phyloP scores from a whole-genome alignment of 2,329 filamentous ascomycete genomes.

The Trichoderma koningii region DNA sequence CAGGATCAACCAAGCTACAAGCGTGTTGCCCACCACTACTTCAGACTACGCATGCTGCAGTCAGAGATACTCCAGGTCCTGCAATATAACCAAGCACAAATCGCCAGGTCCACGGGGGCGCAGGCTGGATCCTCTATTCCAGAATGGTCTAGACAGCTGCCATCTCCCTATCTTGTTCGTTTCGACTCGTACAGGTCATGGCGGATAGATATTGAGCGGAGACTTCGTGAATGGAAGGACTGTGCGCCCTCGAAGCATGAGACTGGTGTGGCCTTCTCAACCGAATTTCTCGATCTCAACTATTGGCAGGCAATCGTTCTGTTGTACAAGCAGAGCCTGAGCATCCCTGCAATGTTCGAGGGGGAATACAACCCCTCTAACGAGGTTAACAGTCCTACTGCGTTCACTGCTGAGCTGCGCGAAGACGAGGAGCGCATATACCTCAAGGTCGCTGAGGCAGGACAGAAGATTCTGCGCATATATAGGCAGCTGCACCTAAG shows the following conservation, averaged over 20 bases:
- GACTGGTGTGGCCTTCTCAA: slow-evolving; percentile 85
- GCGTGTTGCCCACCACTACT: slow-evolving; percentile 87
- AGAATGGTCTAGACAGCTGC: slow-evolving; percentile 75
- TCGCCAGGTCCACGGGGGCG: slow-evolving; percentile 66
- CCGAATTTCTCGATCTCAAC: slow-evolving; percentile 89
- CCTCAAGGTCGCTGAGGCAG: slow-evolving; percentile 91
- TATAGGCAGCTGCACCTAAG: slow-evolving; percentile 88
- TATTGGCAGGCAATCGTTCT: slow-evolving; percentile 98
- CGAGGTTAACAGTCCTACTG: slow-evolving; percentile 63
- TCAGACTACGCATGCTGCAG: slow-evolving; percentile 82
- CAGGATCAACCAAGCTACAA: slow-evolving; percentile 77
- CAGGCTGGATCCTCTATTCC: slow-evolving; percentile 63
- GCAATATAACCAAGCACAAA: slow-evolving; percentile 86
- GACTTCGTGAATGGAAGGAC: slow-evolving; percentile 84
- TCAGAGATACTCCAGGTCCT: slow-evolving; percentile 94
- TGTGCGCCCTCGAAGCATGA: slow-evolving; percentile 74
- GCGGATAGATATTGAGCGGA: slow-evolving; percentile 82
- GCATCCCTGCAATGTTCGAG: slow-evolving; percentile 81
- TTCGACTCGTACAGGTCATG: slow-evolving; percentile 87
- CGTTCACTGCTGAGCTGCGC: slow-evolving; percentile 64
- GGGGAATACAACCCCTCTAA: slow-evolving; percentile 70
- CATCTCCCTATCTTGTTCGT: slow-evolving; percentile 80
- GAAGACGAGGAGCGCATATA: slow-evolving; percentile 92
- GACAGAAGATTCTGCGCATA: slow-evolving; percentile 86
- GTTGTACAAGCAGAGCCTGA: slow-evolving; percentile 88